These are phyloP conservation scores for Pythium brachiatum DNA, from an alignment of 352 stramenopile species.

Conservation along the genomic window DNA sequence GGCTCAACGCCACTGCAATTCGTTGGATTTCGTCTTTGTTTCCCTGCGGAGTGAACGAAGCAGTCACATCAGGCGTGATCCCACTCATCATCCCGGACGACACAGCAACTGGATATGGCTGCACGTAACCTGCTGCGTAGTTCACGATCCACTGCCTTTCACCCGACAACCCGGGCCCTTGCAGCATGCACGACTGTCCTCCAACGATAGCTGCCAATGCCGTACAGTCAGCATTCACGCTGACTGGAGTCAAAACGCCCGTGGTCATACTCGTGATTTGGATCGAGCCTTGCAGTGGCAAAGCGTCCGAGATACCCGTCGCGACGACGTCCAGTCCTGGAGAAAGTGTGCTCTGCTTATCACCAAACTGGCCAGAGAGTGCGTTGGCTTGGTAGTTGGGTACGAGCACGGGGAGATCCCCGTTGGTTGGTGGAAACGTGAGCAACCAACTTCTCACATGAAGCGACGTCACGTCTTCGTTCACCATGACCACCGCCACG, in stretches of 20 bases:
- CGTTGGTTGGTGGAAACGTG: not conserved
- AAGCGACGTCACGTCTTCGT: not conserved
- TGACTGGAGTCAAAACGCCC: not conserved
- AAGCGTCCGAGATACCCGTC: not conserved
- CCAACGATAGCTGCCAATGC: not conserved
- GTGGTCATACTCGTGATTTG: not conserved
- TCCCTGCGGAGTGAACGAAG: not conserved
- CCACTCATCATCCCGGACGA: not conserved
- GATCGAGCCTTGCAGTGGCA: not conserved
- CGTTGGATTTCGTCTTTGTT: not conserved
- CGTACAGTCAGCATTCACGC: not conserved
- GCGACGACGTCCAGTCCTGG: not conserved
- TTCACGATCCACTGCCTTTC: constrained; percentile 31
- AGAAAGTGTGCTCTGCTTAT: not conserved
- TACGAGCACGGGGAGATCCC: not conserved
- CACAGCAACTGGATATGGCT: not conserved
- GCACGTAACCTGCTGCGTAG: constrained; percentile 13
- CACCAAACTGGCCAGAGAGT: not conserved
- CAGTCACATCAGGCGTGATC: not conserved
- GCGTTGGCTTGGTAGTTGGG: not conserved
- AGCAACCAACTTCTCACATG: not conserved
- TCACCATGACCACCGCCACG: not conserved
- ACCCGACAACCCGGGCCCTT: constrained; percentile 30
- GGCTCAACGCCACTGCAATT: not conserved
- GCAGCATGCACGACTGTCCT: constrained; percentile 17